Percentiles rank a stretch among this genome's conserved stretches.
Evolutionary conservation across 441 rosid species (phyloP).

Genomic region (Euphorbia corollata): DNA sequence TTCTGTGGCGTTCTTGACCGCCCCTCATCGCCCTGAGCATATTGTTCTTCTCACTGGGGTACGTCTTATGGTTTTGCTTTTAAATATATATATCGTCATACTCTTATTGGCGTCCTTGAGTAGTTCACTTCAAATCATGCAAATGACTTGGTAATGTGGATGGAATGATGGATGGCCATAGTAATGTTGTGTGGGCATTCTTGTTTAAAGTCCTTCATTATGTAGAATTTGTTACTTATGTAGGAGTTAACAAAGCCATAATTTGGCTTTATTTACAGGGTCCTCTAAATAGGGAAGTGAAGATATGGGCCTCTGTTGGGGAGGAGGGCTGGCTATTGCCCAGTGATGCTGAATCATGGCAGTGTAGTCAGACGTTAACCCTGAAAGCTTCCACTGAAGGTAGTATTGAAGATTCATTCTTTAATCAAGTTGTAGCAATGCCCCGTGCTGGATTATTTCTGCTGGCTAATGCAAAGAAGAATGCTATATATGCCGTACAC

Average conservation of each 20-base stretch:
- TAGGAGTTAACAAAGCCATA: background rate
- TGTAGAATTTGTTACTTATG: slow-evolving; percentile 10
- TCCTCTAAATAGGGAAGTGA: slow-evolving; percentile 68
- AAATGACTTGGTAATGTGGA: background rate
- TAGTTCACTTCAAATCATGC: background rate
- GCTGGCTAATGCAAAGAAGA: slow-evolving; percentile 87
- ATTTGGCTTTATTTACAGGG: slow-evolving; percentile 42
- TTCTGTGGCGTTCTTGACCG: slow-evolving; percentile 64
- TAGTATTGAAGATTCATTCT: slow-evolving; percentile 57
- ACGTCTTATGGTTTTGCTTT: slow-evolving; percentile 18
- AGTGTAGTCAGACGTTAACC: slow-evolving; percentile 68
- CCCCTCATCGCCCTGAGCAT: slow-evolving; percentile 78
- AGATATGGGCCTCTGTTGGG: slow-evolving; percentile 67
- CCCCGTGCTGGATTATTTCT: slow-evolving; percentile 62
- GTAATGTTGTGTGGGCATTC: background rate
- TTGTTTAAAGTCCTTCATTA: background rate
- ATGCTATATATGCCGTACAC: slow-evolving; percentile 82
- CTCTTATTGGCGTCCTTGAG: slow-evolving; percentile 3
- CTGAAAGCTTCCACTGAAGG: slow-evolving; percentile 63
- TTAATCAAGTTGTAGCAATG: slow-evolving; percentile 73
- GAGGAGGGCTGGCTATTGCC: slow-evolving; percentile 91
- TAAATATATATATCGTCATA: slow-evolving; percentile 1
- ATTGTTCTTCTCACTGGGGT: slow-evolving; percentile 81
- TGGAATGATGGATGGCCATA: background rate
- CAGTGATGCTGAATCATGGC: slow-evolving; percentile 64